phyloP scores from a whole-genome alignment of 2,329 filamentous ascomycete genomes.

The Raffaelea albimanens region DNA sequence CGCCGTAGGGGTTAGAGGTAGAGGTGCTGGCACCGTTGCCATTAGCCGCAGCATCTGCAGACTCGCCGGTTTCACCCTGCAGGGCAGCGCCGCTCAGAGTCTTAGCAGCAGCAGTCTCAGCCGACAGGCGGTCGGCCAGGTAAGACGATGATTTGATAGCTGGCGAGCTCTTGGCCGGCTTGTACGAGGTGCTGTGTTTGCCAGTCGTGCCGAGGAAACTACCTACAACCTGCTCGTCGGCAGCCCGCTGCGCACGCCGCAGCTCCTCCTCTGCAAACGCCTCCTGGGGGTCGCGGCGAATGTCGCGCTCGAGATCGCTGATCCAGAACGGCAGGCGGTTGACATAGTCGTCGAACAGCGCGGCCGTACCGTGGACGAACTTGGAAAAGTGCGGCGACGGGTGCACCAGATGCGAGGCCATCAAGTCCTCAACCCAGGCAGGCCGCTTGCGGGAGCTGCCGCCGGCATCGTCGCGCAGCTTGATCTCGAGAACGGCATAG shows the following conservation, averaged over 20 bases:
- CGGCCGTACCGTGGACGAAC: conserved; percentile 87
- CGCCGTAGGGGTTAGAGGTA: conserved; percentile 31
- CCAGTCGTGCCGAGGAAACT: conserved; percentile 61
- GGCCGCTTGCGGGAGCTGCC: conserved; percentile 51
- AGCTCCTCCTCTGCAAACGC: conserved; percentile 91
- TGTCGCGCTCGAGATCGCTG: conserved; percentile 82
- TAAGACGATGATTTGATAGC: conserved; percentile 50
- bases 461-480: conserved; percentile 56
- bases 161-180: conserved; percentile 55
- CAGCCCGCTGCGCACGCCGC: conserved; percentile 67
- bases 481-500: conserved; percentile 86
- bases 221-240: conserved; percentile 82
- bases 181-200: conserved; percentile 41
- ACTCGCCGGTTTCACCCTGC: conserved; percentile 11
- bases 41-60: too few species aligned
- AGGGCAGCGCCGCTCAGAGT: conserved; percentile 22
- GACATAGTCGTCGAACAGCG: conserved; percentile 89
- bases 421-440: conserved; percentile 84
- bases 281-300: conserved; percentile 80
- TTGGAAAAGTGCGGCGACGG: conserved; percentile 88
- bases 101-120: conserved; percentile 9
- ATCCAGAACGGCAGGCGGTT: conserved; percentile 97
- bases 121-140: conserved; percentile 42
- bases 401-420: conserved; percentile 86
- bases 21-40: background rate